These are phyloP conservation scores for Leccinum brunneo-olivaceum DNA, from an alignment of 1,284 basidiomycete genomes.

Conservation along the genomic window DNA sequence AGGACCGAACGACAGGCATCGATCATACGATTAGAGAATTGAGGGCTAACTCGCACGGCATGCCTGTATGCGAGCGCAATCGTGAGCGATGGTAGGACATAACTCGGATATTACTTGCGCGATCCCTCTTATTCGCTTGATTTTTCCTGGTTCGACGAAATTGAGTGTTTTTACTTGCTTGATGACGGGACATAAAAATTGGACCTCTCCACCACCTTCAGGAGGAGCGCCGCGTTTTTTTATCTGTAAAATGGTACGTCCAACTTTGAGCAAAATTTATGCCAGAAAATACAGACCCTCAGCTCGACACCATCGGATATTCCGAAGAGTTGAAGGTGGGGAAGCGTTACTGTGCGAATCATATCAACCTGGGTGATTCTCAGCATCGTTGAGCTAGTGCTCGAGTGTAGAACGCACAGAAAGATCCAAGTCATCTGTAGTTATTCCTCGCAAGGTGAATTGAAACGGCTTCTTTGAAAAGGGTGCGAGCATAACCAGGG, in stretches of 20 bases:
- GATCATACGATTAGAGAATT: slow-evolving; percentile 97
- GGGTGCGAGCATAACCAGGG: slow-evolving; percentile 84
- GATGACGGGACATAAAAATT: slow-evolving; percentile 89
- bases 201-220: slow-evolving; percentile 86
- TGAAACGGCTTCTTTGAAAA: slow-evolving; percentile 88
- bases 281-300: slow-evolving; percentile 42
- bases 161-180: slow-evolving; percentile 88
- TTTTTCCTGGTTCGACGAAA: slow-evolving; percentile 85
- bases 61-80: slow-evolving; percentile 46
- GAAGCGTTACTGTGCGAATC: slow-evolving; percentile 87
- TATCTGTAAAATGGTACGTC: slow-evolving; percentile 48
- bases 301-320: slow-evolving; percentile 84
- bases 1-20: slow-evolving; percentile 87
- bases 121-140: slow-evolving; percentile 93
- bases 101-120: slow-evolving; percentile 54
- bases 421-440: slow-evolving; percentile 83
- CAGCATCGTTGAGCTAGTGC: not conserved
- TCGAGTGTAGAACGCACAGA: slow-evolving; percentile 49
- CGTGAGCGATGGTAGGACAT: slow-evolving; percentile 3
- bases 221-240: slow-evolving; percentile 91
- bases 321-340: slow-evolving; percentile 87
- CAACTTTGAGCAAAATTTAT: not conserved
- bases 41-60: slow-evolving; percentile 91
- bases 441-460: slow-evolving; percentile 83
- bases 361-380: slow-evolving; percentile 61